These are phyloP conservation scores for Cyclotella choctawhatcheeana DNA, from an alignment of 108 stramenopile species.

Conservation along the genomic window DNA sequence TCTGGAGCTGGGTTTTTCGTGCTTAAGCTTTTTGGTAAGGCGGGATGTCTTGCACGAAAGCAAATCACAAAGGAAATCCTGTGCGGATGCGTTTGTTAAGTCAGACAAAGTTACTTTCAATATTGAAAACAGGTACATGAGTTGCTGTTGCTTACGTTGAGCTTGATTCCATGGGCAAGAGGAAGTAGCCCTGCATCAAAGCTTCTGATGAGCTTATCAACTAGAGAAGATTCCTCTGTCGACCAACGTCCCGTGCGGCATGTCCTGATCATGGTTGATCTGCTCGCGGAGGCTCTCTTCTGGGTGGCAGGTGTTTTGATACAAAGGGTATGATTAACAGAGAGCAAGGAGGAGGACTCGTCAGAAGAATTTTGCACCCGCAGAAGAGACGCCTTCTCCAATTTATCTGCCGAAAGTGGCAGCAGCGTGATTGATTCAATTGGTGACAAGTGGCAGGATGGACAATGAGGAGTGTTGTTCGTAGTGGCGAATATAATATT, in stretches of 20 bases:
- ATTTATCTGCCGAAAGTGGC: conserved; percentile 38
- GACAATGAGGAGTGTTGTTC: conserved; percentile 12
- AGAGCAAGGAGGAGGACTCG: conserved; percentile 32
- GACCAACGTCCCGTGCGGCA: conserved; percentile 85
- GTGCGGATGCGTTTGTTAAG: no score
- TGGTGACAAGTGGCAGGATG: conserved; percentile 16
- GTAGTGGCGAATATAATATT: conserved; percentile 12
- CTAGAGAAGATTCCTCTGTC: conserved; percentile 67
- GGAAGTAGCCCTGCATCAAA: conserved; percentile 75
- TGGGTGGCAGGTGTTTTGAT: no score
- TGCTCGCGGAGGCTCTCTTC: conserved; percentile 30
- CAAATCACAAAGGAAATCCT: conserved; percentile 76
- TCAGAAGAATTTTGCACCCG: conserved; percentile 24
- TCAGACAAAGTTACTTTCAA: no score
- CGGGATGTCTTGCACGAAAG: conserved; percentile 76
- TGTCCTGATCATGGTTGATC: conserved; percentile 26
- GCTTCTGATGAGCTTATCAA: conserved; percentile 61
- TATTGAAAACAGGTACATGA: neutral
- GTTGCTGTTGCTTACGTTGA: conserved; percentile 40
- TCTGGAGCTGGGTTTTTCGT: conserved; percentile 73
- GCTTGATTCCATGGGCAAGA: conserved; percentile 76
- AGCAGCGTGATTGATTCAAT: conserved; percentile 19
- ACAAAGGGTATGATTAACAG: conserved; percentile 9
- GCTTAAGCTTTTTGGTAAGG: conserved; percentile 88
- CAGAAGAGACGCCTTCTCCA: conserved; percentile 31